Base-by-base conservation (phyloP, 306 rosid genomes). In the Begonia fuchsioides region DNA sequence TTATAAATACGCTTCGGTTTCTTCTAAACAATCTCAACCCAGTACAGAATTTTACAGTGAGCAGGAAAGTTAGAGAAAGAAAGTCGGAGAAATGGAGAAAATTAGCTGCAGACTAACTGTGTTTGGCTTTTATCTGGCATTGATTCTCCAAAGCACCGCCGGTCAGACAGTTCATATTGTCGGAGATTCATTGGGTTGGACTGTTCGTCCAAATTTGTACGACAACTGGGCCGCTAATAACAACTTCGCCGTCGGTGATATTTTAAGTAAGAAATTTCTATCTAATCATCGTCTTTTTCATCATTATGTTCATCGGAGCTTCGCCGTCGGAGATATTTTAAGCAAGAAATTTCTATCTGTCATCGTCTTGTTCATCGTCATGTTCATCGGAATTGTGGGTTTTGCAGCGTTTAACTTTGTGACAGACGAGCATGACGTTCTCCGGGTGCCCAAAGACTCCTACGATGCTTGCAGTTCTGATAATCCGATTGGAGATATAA, bases 181-280 rank as follows among this genome's bases (percentile, higher is more conserved):
- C 15, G 87, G 83, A 67, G 69, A 39, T 0, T 1, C 2, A 32
- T 1, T 9, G 3, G 76, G 71, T 15, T 79, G 83, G 80, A 11
- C 1, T 1, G 12, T 52, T 26, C 83, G 44, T 3, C 2, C 56
- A 0, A 11, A 51, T 15, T 41, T 43, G 1, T 76, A 76, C 40
- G 9, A 14, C 44, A 35, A 26, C 17, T 76, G 83, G 87, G 66
- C 76, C 44, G 10, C 61, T 3, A 5, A 0, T 2, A 54, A 59
- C 0, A 50, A 12, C 10, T 76, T 80, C n/a, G 3, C 2, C 0
- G 57, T 57, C 38, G 73, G 78, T 10, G 83, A 80, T 53, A 15
- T 13, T 41, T 64, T 80, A 0, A 13, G 70, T 63, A 58, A 9
- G n/a, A 40, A 8, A 10, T 59, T 15, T 19, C 13, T n/a, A n/a